A percentile compares a stretch with the other conserved stretches of the same genome.
Evolutionary conservation across 2,329 filamentous ascomycete species (phyloP).

Genomic region (Xylariaceae sp.): DNA sequence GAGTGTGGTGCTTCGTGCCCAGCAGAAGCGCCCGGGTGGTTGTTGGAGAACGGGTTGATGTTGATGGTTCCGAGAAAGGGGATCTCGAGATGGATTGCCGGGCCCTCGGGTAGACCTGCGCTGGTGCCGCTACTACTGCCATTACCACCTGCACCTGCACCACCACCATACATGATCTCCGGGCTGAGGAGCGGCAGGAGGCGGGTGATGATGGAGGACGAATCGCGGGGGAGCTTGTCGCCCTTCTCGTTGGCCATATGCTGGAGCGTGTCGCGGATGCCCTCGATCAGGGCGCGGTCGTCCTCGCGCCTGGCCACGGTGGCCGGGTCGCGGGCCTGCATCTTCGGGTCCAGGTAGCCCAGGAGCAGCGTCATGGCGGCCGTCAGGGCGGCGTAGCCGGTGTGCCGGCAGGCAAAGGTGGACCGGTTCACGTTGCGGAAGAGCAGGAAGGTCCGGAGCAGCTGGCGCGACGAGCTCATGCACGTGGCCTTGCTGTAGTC

Average conservation of each 20-base stretch:
- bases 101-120: too few species aligned
- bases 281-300: slow-evolving; percentile 35
- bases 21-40: not conserved
- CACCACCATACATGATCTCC: slow-evolving; percentile 10
- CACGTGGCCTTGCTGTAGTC: slow-evolving; percentile 46
- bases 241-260: slow-evolving; percentile 34
- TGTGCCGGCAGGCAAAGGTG: slow-evolving; percentile 40
- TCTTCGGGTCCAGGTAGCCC: slow-evolving; percentile 40
- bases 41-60: slow-evolving; percentile 30
- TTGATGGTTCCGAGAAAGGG: slow-evolving; percentile 44
- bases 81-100: slow-evolving; percentile 36
- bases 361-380: slow-evolving; percentile 47
- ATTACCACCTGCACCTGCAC: slow-evolving; percentile 4
- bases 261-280: slow-evolving; percentile 34
- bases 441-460: slow-evolving; percentile 43
- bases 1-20: slow-evolving; percentile 10
- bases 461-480: slow-evolving; percentile 45
- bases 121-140: too few species aligned
- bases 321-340: slow-evolving; percentile 18
- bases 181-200: slow-evolving; percentile 35
- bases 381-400: slow-evolving; percentile 48
- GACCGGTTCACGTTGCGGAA: slow-evolving; percentile 38
- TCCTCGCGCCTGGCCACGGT: slow-evolving; percentile 24
- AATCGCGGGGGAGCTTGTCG: slow-evolving; percentile 38
- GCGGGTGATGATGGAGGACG: slow-evolving; percentile 38